Evolutionary conservation across 2,329 filamentous ascomycete species (phyloP).

Genomic region (Neonectria magnoliae): DNA sequence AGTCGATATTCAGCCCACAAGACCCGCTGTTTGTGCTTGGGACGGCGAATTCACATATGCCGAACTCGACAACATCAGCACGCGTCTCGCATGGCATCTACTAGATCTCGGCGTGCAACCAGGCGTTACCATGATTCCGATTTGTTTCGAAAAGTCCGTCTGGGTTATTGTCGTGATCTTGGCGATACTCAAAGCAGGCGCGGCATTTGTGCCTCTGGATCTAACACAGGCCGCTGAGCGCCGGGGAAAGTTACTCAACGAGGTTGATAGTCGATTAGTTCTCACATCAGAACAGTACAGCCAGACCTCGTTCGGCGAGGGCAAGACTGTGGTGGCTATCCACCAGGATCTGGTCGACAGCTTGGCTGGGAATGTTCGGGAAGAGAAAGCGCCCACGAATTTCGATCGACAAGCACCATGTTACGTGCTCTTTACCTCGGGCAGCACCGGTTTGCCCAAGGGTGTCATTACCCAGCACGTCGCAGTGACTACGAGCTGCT

Average conservation of each 20-base stretch:
- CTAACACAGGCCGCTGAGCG: constrained; percentile 16
- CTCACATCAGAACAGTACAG: constrained; percentile 1
- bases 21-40: constrained; percentile 16
- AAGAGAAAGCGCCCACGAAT: too few relatives aligned
- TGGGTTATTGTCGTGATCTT: constrained; percentile 62
- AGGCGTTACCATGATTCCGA: constrained; percentile 63
- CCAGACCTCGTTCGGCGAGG: neutral
- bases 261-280: constrained; percentile 2
- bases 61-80: constrained; percentile 41
- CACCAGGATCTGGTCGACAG: neutral
- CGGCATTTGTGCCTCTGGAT: constrained; percentile 57
- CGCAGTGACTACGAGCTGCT: constrained; percentile 13
- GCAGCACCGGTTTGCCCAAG: constrained; percentile 42
- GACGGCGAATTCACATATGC: constrained; percentile 17
- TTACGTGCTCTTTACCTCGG: constrained; percentile 44
- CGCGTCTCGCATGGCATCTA: constrained; percentile 53
- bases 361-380: too few relatives aligned
- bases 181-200: constrained; percentile 67
- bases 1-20: constrained; percentile 11
- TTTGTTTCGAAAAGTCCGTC: constrained; percentile 74
- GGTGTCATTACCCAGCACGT: constrained; percentile 30
- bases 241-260: neutral
- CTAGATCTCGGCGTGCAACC: constrained; percentile 55
- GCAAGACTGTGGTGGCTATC: neutral
- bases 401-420: neutral